Base-by-base conservation (phyloP, 352 stramenopile species). In the Pythium monospermum region DNA sequence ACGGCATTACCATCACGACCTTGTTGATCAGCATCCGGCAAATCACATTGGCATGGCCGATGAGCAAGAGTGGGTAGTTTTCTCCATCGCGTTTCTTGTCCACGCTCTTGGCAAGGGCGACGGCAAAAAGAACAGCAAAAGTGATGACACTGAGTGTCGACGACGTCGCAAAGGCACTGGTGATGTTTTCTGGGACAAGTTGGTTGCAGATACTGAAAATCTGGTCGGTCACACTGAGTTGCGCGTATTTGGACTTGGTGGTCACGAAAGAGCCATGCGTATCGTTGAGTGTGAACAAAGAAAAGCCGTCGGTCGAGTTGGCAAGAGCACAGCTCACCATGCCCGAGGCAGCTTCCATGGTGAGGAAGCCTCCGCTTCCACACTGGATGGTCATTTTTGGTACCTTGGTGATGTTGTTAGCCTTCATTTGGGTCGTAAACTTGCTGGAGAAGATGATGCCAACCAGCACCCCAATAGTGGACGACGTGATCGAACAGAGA, bases 1-100 rank as follows among this genome's bases (percentile, higher is more conserved):
- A 55, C 18, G 82, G 79, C 44, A 84, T 89, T 50, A 83, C 70
- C 28, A 57, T 59, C 8, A 89, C 60, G 22, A 91, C 71, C 26
- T 73, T 71, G 58, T 88, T 89, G 53, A 89, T 70, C 19, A 93
- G 67, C 58, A 89, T 62, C 25, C 79, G 70, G 43, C 85, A 76
- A 27, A 85, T 71, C 40, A 83, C 73, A 50, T 85, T 87, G 6
- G 66, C 64, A 38, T 92, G 78, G 8, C 32, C 57, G 33, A 92
- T 78, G 25, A 90, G 53, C 39, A 92, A 66, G 7, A 92, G 54
- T 27, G 72, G 59, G 42, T 86, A 88, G 50, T 83, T 85, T 26
- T 87, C 69, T 18, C 73, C 59, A 11, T 78, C 70, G 11, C 51
- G 35, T n/a, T 61, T 52, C 28, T 62, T 63, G 55, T 88, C 66